phyloP scores from a whole-genome alignment of 2,329 filamentous ascomycete genomes.

The Talaromyces sp. region DNA sequence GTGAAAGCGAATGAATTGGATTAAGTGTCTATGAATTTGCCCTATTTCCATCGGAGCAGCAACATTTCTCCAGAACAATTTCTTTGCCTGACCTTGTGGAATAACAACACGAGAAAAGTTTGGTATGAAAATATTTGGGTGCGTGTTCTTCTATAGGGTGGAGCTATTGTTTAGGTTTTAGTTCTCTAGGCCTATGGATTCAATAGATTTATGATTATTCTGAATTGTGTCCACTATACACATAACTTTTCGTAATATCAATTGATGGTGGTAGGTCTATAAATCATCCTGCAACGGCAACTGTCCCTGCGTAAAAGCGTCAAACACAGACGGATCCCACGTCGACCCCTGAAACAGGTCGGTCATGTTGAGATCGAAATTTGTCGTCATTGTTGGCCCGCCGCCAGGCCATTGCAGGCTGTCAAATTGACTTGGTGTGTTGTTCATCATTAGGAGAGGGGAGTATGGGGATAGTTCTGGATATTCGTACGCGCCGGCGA shows the following conservation, averaged over 20 bases:
- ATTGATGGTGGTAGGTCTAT: no score
- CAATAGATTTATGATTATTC: background rate
- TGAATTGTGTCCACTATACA: background rate
- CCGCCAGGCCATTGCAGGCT: conserved; percentile 2
- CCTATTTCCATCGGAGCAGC: background rate
- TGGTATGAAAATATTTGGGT: background rate
- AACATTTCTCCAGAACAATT: background rate
- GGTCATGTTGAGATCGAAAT: conserved; percentile 26
- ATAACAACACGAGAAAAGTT: background rate
- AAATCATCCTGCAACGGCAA: conserved; percentile 17
- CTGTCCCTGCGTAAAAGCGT: conserved; percentile 26
- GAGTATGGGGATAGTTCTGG: background rate
- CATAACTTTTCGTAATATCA: no score
- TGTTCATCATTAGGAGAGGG: conserved; percentile 11
- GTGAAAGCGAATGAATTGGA: background rate
- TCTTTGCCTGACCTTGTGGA: background rate
- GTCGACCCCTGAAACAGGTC: conserved; percentile 27
- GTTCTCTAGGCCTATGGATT: background rate
- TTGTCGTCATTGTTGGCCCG: conserved; percentile 12
- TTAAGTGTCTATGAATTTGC: background rate
- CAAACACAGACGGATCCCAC: conserved; percentile 24
- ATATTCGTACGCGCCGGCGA: background rate
- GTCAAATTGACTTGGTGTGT: conserved; percentile 5
- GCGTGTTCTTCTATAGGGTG: background rate
- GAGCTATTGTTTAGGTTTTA: background rate